phyloP scores from a whole-genome alignment of 2,329 filamentous ascomycete species.

The Blastomyces gilchristii region DNA sequence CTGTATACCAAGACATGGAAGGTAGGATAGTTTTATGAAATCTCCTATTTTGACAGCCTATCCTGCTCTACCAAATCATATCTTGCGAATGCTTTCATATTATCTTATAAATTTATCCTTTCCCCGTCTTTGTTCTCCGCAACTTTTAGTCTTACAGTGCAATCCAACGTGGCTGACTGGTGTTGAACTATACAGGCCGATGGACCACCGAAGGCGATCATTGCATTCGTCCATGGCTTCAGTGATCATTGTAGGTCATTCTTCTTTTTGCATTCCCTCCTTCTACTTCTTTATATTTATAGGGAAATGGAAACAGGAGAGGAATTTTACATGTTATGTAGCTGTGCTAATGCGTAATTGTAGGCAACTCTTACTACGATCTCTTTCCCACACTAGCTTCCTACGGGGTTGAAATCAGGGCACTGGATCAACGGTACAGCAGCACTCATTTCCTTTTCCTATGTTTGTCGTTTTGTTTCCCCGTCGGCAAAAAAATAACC shows the following conservation, averaged over 20 bases:
- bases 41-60: background rate
- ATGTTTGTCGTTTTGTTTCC: background rate
- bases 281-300: slow-evolving; percentile 4
- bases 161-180: background rate
- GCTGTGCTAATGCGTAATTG: slow-evolving; percentile 7
- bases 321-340: background rate
- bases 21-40: slow-evolving; percentile 26
- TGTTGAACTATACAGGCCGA: slow-evolving; percentile 38
- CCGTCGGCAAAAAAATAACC: background rate
- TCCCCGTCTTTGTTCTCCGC: background rate
- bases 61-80: background rate
- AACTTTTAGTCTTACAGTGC: background rate
- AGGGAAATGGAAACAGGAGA: background rate
- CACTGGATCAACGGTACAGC: slow-evolving; percentile 62
- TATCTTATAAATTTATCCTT: background rate
- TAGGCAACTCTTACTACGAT: slow-evolving; percentile 60
- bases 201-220: slow-evolving; percentile 52
- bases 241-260: slow-evolving; percentile 57
- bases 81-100: background rate
- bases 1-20: slow-evolving; percentile 55
- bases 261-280: background rate
- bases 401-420: slow-evolving; percentile 62
- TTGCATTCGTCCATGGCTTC: slow-evolving; percentile 83
- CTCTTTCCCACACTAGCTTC: slow-evolving; percentile 62
- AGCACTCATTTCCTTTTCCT: background rate